These are phyloP conservation scores for Psilocybe azurescens DNA, from an alignment of 768 basidiomycete species.

Conservation along the genomic window DNA sequence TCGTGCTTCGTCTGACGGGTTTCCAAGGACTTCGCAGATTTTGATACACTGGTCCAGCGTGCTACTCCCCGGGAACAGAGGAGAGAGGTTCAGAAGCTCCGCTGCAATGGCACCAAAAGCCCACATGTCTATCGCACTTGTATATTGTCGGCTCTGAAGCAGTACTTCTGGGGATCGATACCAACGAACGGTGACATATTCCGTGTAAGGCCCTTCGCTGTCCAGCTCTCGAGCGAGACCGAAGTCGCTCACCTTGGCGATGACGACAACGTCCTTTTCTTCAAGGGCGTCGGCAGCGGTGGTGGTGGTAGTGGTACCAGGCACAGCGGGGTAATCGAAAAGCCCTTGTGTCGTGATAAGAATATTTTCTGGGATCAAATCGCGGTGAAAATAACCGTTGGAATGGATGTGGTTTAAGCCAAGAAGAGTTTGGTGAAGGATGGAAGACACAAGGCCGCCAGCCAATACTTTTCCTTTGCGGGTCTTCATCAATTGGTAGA, in stretches of 20 bases:
- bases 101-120: slow-evolving; percentile 94
- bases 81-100: slow-evolving; percentile 88
- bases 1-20: slow-evolving; percentile 80
- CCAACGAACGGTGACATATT: slow-evolving; percentile 95
- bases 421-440: slow-evolving; percentile 85
- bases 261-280: slow-evolving; percentile 89
- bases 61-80: slow-evolving; percentile 89
- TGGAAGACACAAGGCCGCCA: slow-evolving; percentile 88
- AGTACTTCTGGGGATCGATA: slow-evolving; percentile 96
- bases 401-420: slow-evolving; percentile 90
- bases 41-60: slow-evolving; percentile 86
- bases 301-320: slow-evolving; percentile 51
- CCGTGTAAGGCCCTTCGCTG: slow-evolving; percentile 89
- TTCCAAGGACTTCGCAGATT: slow-evolving; percentile 86
- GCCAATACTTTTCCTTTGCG: slow-evolving; percentile 89
- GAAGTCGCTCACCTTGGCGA: slow-evolving; percentile 95
- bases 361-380: slow-evolving; percentile 98
- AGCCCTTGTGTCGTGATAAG: slow-evolving; percentile 96
- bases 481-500: slow-evolving; percentile 94
- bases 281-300: slow-evolving; percentile 38
- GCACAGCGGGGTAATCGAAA: slow-evolving; percentile 79
- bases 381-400: slow-evolving; percentile 92
- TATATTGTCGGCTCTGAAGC: slow-evolving; percentile 83
- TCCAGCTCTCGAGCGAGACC: slow-evolving; percentile 85
- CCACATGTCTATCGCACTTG: slow-evolving; percentile 97